Base-by-base conservation (phyloP, 2,329 filamentous ascomycete genomes). In the Tolypocladium paradoxum region DNA sequence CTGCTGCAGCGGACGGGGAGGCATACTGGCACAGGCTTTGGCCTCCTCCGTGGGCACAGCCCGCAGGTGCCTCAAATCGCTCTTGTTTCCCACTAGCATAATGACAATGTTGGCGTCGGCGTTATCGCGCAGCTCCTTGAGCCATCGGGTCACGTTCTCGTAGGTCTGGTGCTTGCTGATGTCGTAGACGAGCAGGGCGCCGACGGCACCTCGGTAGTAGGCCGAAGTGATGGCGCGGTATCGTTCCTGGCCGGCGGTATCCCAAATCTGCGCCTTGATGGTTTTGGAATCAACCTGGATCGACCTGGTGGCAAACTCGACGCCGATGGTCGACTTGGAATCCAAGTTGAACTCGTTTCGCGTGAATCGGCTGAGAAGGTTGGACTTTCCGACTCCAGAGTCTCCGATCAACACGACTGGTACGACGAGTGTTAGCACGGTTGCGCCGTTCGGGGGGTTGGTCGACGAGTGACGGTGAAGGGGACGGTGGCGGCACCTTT, bases 201-300 rank as follows among this genome's bases (percentile, higher is more conserved):
- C 93, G 54, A 99, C 93, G 53, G 93, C 95, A 66, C 93, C 95
- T 65, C 93, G 88, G 76, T 99, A 99, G 79, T 99, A 99, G 62
- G 93, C 93, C 56, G 93, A 96, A 64, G 93, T 99, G 73, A 99
- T 99, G 71, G 93, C 93, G 70, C 95, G 89, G 79, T 97, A 99
- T 72, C 93, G 87, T 76, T 99, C 93, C 78, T 99, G 93, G 62
- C 93, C 93, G 62, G 93, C 93, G 55, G 93, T 99, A 78, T 99
- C 93, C 93, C 95, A 99, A 68, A 99, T 99, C 79, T 99, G 93
- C 64, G 93, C 93, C 82, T 99, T 99, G 84, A 99, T 99, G 60
- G 93, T 99, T 83, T 99, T 99, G 69, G 88, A 88, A 75, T 99
- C 93, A 67, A 99, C 93, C 76, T 97, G 92, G 71, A 99, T 99